These are phyloP conservation scores for Penicillium verrucosum DNA, from an alignment of 2,329 filamentous ascomycete species.

Conservation along the genomic window DNA sequence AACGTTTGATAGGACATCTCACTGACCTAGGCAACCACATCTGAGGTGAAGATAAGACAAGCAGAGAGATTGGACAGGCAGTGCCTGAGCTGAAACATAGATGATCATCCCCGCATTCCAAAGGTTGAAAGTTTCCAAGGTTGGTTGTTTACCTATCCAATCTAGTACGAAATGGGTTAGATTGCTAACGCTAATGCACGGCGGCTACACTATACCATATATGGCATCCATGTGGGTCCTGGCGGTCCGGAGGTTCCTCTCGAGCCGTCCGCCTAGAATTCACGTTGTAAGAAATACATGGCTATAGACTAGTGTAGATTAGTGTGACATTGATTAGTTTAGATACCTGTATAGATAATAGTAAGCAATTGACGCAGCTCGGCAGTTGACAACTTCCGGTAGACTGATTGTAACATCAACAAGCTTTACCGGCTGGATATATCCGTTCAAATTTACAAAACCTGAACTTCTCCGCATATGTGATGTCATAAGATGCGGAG, in stretches of 20 bases:
- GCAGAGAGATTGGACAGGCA: neutral
- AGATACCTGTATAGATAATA: neutral
- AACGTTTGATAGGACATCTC: neutral
- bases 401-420: neutral
- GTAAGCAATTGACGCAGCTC: neutral
- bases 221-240: neutral
- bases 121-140: neutral
- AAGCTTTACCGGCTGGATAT: neutral
- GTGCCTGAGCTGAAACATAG: neutral
- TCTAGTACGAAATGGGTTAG: neutral
- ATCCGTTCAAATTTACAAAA: neutral
- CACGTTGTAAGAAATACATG: neutral
- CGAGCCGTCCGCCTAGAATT: neutral
- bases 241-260: neutral
- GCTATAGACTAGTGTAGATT: too few relatives aligned
- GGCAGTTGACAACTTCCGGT: neutral
- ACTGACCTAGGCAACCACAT: neutral
- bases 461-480: neutral
- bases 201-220: constrained; percentile 11
- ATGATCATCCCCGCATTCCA: neutral
- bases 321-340: neutral
- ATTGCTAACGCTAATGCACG: constrained; percentile 2
- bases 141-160: neutral
- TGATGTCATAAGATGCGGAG: neutral
- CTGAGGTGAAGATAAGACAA: neutral